Base-by-base conservation (phyloP, 148 eudicot genomes). In the Nyssa sinensis region DNA sequence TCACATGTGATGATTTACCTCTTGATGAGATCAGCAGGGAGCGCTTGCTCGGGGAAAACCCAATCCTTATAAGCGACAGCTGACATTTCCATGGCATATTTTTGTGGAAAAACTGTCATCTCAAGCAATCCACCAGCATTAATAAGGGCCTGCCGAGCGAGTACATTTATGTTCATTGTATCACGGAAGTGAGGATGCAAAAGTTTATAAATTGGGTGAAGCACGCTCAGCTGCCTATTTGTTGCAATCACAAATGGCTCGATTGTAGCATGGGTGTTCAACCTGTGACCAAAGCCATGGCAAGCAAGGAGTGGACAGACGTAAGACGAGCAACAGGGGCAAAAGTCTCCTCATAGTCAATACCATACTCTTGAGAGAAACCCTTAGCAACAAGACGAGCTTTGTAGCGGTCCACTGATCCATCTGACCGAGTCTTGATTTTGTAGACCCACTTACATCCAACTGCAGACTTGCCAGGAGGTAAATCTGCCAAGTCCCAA, bases 191-290 rank as follows among this genome's bases (percentile, higher is more conserved):
- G 88, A 32, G 88, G 88, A 5, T 79, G 75, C 51, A 85, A 58
- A 47, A 85, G 85, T 64, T 82, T 85, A 62, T 79, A 49, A 30
- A 85, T 74, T n/a, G 88, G 88, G 47, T 85, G 88, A 30, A 85
- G 67, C 39, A 80, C 85, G 64, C 88, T 85, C 39, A 85, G 74
- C 34, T 79, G 85, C 70, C 88, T 74, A 35, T 85, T 80, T 74
- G 84, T 78, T 24, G 88, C 83, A 41, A 85, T 76, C 39, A 85
- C 78, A 44, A 78, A 65, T 25, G 77, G 76, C 66, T 73, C 81
- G 6, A 78, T 39, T 2, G 10, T 51, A 1, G 73, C 67, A 66
- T 72, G 76, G 28, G 77, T 78, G 24, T 59, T 12, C 47, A 72
- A 66, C 73, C 76, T 78, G 49, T 37, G 58, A 55, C 17, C 41